Percentiles rank a stretch among this genome's conserved stretches.
Evolutionary conservation across 768 basidiomycete genomes (phyloP).

Genomic region (Mycena sanguinolenta): DNA sequence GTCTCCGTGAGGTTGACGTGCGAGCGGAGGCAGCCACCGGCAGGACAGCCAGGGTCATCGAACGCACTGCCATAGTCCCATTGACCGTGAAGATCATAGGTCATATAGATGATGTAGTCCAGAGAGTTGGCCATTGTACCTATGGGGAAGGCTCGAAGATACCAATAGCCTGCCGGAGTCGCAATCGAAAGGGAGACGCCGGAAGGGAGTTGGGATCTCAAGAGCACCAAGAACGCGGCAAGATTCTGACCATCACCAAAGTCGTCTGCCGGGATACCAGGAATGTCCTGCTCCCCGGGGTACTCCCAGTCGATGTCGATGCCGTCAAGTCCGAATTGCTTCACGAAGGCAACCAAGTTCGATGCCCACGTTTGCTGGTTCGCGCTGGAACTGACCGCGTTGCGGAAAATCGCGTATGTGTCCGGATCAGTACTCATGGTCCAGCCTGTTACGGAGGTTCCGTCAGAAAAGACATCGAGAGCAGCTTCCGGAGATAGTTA

Average conservation of each 20-base stretch:
- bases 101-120: constrained; percentile 15
- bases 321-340: no score
- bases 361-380: no score
- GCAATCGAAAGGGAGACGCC: constrained; percentile 4
- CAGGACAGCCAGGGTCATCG: constrained; percentile 1
- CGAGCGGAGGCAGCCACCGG: constrained; percentile 8
- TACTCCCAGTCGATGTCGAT: no score
- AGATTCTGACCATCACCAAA: no score
- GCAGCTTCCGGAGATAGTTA: background rate
- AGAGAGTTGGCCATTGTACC: background rate
- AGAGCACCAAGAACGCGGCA: background rate
- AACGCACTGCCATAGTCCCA: constrained; percentile 12
- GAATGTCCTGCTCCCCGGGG: constrained; percentile 8
- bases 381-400: no score
- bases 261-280: constrained; percentile 8
- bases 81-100: constrained; percentile 19
- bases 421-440: no score
- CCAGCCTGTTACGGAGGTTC: background rate
- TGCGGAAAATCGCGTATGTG: no score
- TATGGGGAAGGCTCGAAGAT: constrained; percentile 1
- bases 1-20: constrained; percentile 20
- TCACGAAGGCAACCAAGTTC: no score
- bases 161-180: constrained; percentile 6
- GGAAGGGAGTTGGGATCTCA: background rate
- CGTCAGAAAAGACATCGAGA: background rate